phyloP scores from a whole-genome alignment of 2,329 filamentous ascomycete genomes.

The Pseudogymnoascus sp. region DNA sequence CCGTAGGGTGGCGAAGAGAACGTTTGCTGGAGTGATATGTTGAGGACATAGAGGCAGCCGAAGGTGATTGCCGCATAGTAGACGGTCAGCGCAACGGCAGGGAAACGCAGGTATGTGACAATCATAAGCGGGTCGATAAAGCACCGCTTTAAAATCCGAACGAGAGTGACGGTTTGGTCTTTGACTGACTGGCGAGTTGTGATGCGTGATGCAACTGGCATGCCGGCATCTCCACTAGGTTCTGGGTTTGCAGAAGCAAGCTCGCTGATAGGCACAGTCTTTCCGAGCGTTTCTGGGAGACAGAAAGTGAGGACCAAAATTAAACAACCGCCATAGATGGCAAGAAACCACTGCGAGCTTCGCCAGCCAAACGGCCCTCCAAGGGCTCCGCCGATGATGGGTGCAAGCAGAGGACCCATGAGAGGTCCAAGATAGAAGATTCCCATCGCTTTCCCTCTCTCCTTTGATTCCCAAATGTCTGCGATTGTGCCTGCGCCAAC shows the following conservation, averaged over 20 bases:
- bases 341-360: slow-evolving; percentile 69
- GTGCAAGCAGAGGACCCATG: slow-evolving; percentile 63
- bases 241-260: slow-evolving; percentile 5
- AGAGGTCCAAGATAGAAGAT: slow-evolving; percentile 75
- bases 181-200: slow-evolving; percentile 55
- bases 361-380: slow-evolving; percentile 63
- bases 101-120: slow-evolving; percentile 63
- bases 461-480: slow-evolving; percentile 66
- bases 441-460: slow-evolving; percentile 73
- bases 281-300: slow-evolving; percentile 53
- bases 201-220: slow-evolving; percentile 36
- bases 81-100: slow-evolving; percentile 64
- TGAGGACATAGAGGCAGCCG: slow-evolving; percentile 64
- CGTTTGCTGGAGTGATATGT: slow-evolving; percentile 65
- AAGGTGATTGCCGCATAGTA: slow-evolving; percentile 69
- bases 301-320: slow-evolving; percentile 48
- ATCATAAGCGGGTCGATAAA: slow-evolving; percentile 67
- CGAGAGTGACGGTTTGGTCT: slow-evolving; percentile 44
- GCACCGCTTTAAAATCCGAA: slow-evolving; percentile 46
- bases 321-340: slow-evolving; percentile 56
- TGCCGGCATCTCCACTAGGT: slow-evolving; percentile 9
- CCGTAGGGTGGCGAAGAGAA: slow-evolving; percentile 60
- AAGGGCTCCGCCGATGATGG: slow-evolving; percentile 69
- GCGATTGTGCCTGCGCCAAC: slow-evolving; percentile 78
- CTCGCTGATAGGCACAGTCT: not conserved